Percentiles rank a stretch among this genome's conserved stretches.
phyloP scores from a whole-genome alignment of 345 rosid species.

The Melaleuca quinquenervia region DNA sequence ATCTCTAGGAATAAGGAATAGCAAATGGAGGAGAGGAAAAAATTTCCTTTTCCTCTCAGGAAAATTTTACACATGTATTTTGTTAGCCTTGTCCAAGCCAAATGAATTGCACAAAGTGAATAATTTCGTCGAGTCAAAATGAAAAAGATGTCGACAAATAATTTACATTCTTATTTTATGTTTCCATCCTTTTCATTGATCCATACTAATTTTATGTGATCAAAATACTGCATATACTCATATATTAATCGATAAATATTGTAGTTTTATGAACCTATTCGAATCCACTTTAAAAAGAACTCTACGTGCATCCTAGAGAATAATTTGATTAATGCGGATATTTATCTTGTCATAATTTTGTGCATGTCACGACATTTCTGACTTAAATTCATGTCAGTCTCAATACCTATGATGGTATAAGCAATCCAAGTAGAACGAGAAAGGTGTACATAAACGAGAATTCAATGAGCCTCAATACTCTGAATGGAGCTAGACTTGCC shows the following conservation, averaged over 20 bases:
- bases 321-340: not conserved
- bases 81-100: not conserved
- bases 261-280: not conserved
- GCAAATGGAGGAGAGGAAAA: not conserved
- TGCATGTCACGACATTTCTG: not conserved
- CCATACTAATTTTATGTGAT: not conserved
- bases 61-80: not conserved
- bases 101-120: not conserved
- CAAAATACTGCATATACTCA: not conserved
- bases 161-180: not conserved
- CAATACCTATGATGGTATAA: not conserved
- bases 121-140: not conserved
- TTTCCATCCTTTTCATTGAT: not conserved
- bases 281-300: not conserved
- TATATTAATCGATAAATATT: not conserved
- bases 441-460: not conserved
- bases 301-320: not conserved
- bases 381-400: not conserved
- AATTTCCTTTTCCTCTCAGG: not conserved
- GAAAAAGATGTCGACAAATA: not conserved
- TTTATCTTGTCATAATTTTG: not conserved
- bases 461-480: not conserved
- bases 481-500: not conserved
- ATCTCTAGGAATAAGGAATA: not conserved
- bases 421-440: not conserved